A percentile compares a stretch with the other conserved stretches of the same genome.
phyloP scores from a whole-genome alignment of 148 eudicot genomes.

The Persicaria maculosa region DNA sequence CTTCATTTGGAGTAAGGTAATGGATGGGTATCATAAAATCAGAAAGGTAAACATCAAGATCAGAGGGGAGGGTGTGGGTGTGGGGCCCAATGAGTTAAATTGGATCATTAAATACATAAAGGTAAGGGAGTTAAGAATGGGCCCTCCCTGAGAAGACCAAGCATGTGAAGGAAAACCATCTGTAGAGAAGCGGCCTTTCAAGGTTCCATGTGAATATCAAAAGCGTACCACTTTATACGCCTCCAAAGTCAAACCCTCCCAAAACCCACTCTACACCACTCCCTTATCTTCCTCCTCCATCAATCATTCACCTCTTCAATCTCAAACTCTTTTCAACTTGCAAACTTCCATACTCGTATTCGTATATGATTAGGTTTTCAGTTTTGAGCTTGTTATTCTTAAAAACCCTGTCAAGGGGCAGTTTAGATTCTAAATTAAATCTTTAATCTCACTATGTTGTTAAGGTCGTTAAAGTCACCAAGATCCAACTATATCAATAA shows the following conservation, averaged over 20 bases:
- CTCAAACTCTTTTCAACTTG: background rate
- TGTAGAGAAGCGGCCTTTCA: background rate
- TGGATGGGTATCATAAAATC: conserved; percentile 10
- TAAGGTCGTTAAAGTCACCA: too few species aligned
- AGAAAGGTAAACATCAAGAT: conserved; percentile 22
- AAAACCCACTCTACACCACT: background rate
- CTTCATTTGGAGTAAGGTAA: background rate
- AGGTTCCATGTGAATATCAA: conserved; percentile 20
- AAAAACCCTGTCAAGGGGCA: too few species aligned
- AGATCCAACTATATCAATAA: too few species aligned
- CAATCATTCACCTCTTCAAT: background rate
- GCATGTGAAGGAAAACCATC: conserved; percentile 22
- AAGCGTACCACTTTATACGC: conserved; percentile 7
- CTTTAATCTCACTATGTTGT: too few species aligned
- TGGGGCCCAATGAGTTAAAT: conserved; percentile 8
- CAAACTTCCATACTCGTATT: too few species aligned
- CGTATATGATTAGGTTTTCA: too few species aligned
- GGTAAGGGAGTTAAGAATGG: background rate
- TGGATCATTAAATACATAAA: conserved; percentile 17
- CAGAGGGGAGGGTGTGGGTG: background rate
- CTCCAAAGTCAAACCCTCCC: conserved; percentile 18
- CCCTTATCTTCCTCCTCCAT: too few species aligned
- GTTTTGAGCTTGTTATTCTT: too few species aligned
- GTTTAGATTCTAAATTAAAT: too few species aligned
- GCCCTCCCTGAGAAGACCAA: conserved; percentile 9